Percentiles rank a stretch among this genome's conserved stretches.
Evolutionary conservation across 306 rosid genomes (phyloP).

Genomic region (Betula pendula): DNA sequence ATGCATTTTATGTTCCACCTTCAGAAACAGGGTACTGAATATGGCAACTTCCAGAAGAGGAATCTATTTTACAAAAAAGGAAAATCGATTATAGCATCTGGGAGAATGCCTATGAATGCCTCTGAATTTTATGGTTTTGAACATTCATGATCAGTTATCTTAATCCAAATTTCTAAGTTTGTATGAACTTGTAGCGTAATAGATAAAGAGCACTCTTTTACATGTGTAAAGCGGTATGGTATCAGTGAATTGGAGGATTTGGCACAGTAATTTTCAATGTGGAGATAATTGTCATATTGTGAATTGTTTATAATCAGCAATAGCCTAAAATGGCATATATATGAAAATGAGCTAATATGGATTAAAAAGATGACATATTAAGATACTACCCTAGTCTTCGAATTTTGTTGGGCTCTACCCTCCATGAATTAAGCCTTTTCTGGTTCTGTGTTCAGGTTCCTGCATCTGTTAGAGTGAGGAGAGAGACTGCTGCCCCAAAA

Average conservation of each 20-base stretch:
- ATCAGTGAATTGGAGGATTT: not conserved
- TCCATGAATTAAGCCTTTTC: slow-evolving; percentile 15
- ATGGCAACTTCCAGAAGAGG: not conserved
- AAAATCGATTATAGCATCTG: too few species aligned
- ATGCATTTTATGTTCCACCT: not conserved
- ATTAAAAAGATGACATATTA: not conserved
- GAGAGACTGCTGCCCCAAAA: slow-evolving; percentile 66
- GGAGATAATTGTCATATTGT: not conserved
- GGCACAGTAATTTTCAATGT: not conserved
- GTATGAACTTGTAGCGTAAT: not conserved
- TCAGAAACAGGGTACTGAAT: not conserved
- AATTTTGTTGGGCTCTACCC: not conserved
- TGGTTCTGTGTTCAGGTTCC: slow-evolving; percentile 58
- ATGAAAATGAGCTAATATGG: not conserved
- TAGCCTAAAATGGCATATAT: not conserved
- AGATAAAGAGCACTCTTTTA: not conserved
- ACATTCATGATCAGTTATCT: not conserved
- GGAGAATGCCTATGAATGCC: not conserved
- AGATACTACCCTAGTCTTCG: not conserved
- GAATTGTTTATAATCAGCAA: not conserved
- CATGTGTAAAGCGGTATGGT: not conserved
- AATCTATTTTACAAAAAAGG: too few species aligned
- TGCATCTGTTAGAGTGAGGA: slow-evolving; percentile 94
- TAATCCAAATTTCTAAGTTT: not conserved
- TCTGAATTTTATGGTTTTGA: not conserved